These are phyloP conservation scores for Saccharomyces hybrid DNA, from an alignment of 1,139 yeast genomes.

Conservation along the genomic window DNA sequence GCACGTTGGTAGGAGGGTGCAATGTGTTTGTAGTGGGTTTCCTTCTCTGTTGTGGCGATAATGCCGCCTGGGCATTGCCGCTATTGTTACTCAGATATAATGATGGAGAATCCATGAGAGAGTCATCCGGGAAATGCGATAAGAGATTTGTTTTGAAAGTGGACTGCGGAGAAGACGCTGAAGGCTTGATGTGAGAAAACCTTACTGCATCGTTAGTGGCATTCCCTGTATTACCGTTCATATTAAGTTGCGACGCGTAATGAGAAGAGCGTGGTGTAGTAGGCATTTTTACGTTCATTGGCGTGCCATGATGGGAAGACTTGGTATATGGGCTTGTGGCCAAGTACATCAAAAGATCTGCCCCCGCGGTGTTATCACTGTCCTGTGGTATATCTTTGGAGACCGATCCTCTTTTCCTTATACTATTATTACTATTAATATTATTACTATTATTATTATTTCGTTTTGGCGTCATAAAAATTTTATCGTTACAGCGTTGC, in stretches of 20 bases:
- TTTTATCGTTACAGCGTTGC: background rate
- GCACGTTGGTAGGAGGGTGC: conserved; percentile 10
- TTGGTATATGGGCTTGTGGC: conserved; percentile 32
- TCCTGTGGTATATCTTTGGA: conserved; percentile 1
- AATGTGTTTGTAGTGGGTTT: conserved; percentile 4
- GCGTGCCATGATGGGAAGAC: conserved; percentile 6
- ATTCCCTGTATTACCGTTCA: background rate
- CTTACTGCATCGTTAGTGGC: conserved; percentile 22
- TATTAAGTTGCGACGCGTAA: conserved; percentile 10
- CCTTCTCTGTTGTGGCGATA: conserved; percentile 21
- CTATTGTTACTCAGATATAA: conserved; percentile 15
- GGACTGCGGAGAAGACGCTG: conserved; percentile 29
- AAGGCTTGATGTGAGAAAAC: conserved; percentile 26
- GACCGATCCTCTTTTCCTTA: background rate
- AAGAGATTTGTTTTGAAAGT: conserved; percentile 21
- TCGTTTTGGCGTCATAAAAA: conserved; percentile 11
- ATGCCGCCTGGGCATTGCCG: conserved; percentile 5
- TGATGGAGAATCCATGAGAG: conserved; percentile 28
- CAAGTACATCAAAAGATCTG: conserved; percentile 31
- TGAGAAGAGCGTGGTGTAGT: conserved; percentile 22
- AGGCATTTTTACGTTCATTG: conserved; percentile 11
- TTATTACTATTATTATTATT: conserved; percentile 1
- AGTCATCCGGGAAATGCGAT: conserved; percentile 18
- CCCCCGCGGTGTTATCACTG: conserved; percentile 22
- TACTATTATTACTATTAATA: conserved; percentile 2